A percentile compares a stretch with the other conserved stretches of the same genome.
Evolutionary conservation across 2,329 filamentous ascomycete genomes (phyloP).

Genomic region (Tolypocladium inflatum): DNA sequence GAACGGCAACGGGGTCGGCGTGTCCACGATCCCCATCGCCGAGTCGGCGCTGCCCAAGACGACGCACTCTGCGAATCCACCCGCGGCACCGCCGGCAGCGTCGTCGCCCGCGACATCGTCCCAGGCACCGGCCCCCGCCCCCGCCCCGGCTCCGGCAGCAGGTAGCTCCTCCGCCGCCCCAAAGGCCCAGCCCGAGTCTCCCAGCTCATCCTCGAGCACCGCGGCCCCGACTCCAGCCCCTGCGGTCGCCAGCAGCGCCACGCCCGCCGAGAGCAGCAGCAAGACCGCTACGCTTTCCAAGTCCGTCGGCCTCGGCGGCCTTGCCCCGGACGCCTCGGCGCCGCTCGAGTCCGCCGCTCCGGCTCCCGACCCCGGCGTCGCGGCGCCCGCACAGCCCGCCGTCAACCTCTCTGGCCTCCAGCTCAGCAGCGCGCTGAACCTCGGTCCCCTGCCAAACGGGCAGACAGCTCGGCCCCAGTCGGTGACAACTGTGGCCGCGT

Average conservation of each 20-base stretch:
- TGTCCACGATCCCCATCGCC: slow-evolving; percentile 19
- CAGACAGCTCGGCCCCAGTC: neutral
- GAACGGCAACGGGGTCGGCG: slow-evolving; percentile 17
- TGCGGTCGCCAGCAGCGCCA: neutral
- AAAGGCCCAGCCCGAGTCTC: neutral
- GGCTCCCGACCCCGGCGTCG: slow-evolving; percentile 6
- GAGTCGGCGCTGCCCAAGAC: slow-evolving; percentile 17
- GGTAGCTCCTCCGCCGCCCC: neutral
- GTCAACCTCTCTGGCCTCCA: slow-evolving; percentile 31
- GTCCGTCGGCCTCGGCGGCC: slow-evolving; percentile 1
- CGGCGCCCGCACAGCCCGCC: slow-evolving; percentile 10
- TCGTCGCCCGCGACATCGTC: neutral
- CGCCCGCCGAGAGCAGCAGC: neutral
- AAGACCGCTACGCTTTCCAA: neutral
- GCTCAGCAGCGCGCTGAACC: slow-evolving; percentile 31
- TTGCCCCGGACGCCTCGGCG: neutral
- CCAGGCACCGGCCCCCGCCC: neutral
- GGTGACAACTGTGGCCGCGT: neutral
- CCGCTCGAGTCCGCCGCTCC: slow-evolving; percentile 4
- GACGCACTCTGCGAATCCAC: slow-evolving; percentile 8
- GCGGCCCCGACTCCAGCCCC: neutral
- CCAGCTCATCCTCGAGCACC: neutral
- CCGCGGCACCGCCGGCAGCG: neutral
- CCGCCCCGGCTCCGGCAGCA: neutral
- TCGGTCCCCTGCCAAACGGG: slow-evolving; percentile 24